Evolutionary conservation across 495 filamentous ascomycete species (phyloP).

Genomic region (Aspergillus mulundensis): DNA sequence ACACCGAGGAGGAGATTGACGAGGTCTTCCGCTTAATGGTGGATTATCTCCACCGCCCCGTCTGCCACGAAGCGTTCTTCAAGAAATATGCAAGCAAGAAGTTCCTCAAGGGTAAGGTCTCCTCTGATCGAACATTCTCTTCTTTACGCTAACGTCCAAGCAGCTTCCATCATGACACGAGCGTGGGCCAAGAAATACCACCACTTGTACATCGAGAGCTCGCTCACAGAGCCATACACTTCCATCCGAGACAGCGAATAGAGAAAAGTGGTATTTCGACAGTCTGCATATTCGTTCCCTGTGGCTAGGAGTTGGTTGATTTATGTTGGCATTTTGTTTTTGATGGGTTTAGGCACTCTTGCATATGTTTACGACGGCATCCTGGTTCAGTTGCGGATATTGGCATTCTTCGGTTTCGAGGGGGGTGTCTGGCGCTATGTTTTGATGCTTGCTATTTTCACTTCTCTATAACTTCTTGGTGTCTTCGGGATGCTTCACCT

Average conservation of each 20-base stretch:
- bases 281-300: conserved; percentile 19
- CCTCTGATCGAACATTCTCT: neutral
- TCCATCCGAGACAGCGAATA: conserved; percentile 38
- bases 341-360: conserved; percentile 40
- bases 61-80: conserved; percentile 94
- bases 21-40: conserved; percentile 93
- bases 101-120: conserved; percentile 80
- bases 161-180: conserved; percentile 87
- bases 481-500: conserved; percentile 29
- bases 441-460: conserved; percentile 20
- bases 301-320: conserved; percentile 32
- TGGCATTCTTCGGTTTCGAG: conserved; percentile 30
- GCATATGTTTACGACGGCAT: conserved; percentile 47
- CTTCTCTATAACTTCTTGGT: conserved; percentile 20
- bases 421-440: conserved; percentile 39
- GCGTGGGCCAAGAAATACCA: conserved; percentile 83
- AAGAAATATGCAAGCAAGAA: conserved; percentile 99
- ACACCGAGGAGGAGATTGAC: conserved; percentile 85
- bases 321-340: conserved; percentile 44
- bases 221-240: conserved; percentile 34
- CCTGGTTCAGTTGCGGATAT: conserved; percentile 39
- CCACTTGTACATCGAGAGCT: conserved; percentile 40
- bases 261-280: conserved; percentile 26
- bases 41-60: conserved; percentile 84
- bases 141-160: conserved; percentile 15